Base-by-base conservation (phyloP, 1,284 basidiomycete species). In the Volvariella surrecta region DNA sequence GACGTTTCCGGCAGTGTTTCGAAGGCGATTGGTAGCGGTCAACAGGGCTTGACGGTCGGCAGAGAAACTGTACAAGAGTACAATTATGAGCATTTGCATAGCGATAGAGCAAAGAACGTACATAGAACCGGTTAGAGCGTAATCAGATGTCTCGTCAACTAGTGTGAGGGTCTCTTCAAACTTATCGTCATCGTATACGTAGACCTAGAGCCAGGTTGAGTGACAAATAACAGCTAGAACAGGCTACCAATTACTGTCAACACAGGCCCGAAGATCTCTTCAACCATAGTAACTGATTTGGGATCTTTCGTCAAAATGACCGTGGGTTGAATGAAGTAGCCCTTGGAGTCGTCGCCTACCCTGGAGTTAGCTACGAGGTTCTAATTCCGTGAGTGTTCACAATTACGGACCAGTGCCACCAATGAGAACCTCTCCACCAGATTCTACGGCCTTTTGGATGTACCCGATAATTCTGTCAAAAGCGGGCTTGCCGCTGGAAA, bases 261-360 rank as follows among this genome's bases (percentile, higher is more conserved):
- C 42, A 99, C 94, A 30, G 96, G 96, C 3, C 96, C 96, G 54
- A 99, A 98, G 57, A 99, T 89, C 68, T 99, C 95, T 56, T 97
- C 90, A 22, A 78, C 79, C 81, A 99, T 91, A 8, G 94, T 96
- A 42, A 96, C 68, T 3, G 84, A 89, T 55, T 80, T 79, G 42
- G 95, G 93, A 62, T 99, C 90, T 62, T 89, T 89, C 56, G 88
- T 96, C 52, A 92, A 68, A 58, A 99, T 95, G 47, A 98, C 81
- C 11, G 96, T 99, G 3, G 95, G 95, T 63, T 95, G 79, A 53
- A 99, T 72, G 61, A 85, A 99, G 76, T 82, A 99, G 17, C 95
- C 95, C 60, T 81, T 89, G 22, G 91, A 92, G 62, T 90, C 85
- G 60, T 98, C 90, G 45, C 72, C 86, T 82, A 13, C 9, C 32